Conservation (phyloP, 208 protist species). For the Naegleria fowleri region DNA sequence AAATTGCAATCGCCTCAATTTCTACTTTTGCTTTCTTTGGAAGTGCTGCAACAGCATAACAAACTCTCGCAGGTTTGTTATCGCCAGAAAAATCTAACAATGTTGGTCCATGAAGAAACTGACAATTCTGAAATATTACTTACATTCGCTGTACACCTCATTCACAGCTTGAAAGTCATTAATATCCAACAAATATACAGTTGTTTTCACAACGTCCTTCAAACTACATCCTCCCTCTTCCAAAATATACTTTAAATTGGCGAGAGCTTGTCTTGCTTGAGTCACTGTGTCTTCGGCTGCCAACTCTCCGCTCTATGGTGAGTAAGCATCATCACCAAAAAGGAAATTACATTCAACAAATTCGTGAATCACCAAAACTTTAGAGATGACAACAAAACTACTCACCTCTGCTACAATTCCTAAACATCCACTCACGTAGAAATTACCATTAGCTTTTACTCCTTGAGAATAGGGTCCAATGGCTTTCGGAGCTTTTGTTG, state of each 20-base stretch:
- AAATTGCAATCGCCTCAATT: slow-evolving; percentile 56
- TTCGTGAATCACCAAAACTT: not conserved
- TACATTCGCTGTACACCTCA: slow-evolving; percentile 53
- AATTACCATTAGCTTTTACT: not conserved
- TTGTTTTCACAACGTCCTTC: slow-evolving; percentile 58
- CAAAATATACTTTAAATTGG: slow-evolving; percentile 53
- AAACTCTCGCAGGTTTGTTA: slow-evolving; percentile 46
- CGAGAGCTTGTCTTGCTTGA: slow-evolving; percentile 43
- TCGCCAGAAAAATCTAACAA: slow-evolving; percentile 25
- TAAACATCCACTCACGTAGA: not conserved
- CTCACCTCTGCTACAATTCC: not conserved
- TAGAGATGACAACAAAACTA: not conserved
- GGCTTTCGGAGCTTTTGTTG: not conserved
- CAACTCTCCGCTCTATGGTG: not conserved
- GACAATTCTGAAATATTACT: slow-evolving; percentile 25
- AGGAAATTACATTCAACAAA: not conserved
- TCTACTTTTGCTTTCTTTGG: slow-evolving; percentile 55
- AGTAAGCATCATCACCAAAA: not conserved
- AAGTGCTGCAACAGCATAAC: slow-evolving; percentile 50
- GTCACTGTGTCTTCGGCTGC: slow-evolving; percentile 17
- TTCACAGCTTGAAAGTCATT: slow-evolving; percentile 61
- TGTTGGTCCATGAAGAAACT: too few relatives aligned
- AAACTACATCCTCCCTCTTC: slow-evolving; percentile 50
- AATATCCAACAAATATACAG: slow-evolving; percentile 56
- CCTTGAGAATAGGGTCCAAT: slow-evolving; percentile 12